Percentiles rank a stretch among this genome's conserved stretches.
phyloP scores from a whole-genome alignment of 768 basidiomycete genomes.

The Leccinum disarticulatum region DNA sequence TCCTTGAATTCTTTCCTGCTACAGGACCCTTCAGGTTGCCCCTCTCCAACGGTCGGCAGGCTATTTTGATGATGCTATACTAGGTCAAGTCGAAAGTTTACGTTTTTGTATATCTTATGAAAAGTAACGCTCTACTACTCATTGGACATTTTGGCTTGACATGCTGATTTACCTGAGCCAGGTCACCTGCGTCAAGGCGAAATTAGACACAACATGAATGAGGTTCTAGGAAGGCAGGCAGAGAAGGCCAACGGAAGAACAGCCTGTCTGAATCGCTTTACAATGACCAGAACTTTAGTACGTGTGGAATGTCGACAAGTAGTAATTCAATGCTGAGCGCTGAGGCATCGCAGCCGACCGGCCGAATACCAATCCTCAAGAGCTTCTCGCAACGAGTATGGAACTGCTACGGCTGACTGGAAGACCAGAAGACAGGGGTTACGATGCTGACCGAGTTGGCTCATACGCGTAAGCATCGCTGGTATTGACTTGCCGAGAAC shows the following conservation, averaged over 20 bases:
- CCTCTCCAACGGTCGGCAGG: conserved; percentile 14
- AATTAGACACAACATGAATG: conserved; percentile 13
- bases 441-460: conserved; percentile 23
- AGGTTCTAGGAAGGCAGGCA: conserved; percentile 18
- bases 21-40: neutral
- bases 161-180: conserved; percentile 3
- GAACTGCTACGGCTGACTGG: conserved; percentile 9
- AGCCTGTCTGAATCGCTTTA: conserved; percentile 23
- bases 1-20: too few species aligned
- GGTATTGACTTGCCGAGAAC: too few species aligned
- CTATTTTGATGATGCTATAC: conserved; percentile 25
- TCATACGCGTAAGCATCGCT: conserved; percentile 14
- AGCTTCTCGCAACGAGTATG: conserved; percentile 17
- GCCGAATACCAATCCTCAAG: conserved; percentile 7
- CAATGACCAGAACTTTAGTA: conserved; percentile 17
- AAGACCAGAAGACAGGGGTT: conserved; percentile 26
- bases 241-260: conserved; percentile 11
- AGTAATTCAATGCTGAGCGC: too few species aligned
- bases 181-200: conserved; percentile 15
- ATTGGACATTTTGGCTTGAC: neutral
- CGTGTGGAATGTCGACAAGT: neutral
- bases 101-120: conserved; percentile 24
- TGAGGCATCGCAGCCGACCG: conserved; percentile 8
- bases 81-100: conserved; percentile 22
- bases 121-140: conserved; percentile 9